Conservation (phyloP, 2,329 filamentous ascomycete genomes). For the Triangularia setosa region DNA sequence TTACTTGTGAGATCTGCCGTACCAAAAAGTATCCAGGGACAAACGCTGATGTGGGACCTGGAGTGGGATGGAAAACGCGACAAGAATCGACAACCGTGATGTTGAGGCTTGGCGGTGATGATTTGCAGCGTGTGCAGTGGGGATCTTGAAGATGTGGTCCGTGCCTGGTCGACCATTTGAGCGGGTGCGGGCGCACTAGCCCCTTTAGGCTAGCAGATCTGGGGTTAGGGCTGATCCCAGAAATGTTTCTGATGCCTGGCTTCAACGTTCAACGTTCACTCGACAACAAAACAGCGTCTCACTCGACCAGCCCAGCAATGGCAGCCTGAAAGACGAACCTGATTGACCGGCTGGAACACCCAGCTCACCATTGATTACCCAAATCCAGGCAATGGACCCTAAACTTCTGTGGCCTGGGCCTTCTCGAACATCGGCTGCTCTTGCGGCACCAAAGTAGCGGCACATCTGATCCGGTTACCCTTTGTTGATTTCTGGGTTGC, state of each 20-base stretch:
- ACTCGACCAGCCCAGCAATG: not conserved
- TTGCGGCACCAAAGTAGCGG: slow-evolving; percentile 1
- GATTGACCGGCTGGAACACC: not conserved
- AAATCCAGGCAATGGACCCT: not conserved
- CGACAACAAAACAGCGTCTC: not conserved
- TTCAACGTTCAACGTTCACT: not conserved
- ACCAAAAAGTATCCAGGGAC: not conserved
- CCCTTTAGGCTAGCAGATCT: not conserved
- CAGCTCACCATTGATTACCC: not conserved
- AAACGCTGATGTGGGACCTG: not conserved
- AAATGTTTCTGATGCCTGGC: not conserved
- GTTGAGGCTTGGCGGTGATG: slow-evolving; percentile 3
- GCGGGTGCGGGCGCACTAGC: not conserved
- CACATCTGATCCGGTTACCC: not conserved
- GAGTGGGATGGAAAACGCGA: not conserved
- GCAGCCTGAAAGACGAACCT: not conserved
- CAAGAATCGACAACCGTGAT: not conserved
- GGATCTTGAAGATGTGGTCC: not conserved
- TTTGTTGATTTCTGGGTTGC: slow-evolving; percentile 3
- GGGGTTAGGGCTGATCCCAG: slow-evolving; percentile 4
- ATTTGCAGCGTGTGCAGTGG: not conserved
- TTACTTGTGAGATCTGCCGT: not conserved
- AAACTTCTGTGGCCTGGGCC: not conserved
- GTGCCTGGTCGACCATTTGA: not conserved
- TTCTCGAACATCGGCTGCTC: not conserved